Percentiles rank a stretch among this genome's conserved stretches.
Evolutionary conservation across 108 stramenopile species (phyloP).

Genomic region (Nitzschia sp.): DNA sequence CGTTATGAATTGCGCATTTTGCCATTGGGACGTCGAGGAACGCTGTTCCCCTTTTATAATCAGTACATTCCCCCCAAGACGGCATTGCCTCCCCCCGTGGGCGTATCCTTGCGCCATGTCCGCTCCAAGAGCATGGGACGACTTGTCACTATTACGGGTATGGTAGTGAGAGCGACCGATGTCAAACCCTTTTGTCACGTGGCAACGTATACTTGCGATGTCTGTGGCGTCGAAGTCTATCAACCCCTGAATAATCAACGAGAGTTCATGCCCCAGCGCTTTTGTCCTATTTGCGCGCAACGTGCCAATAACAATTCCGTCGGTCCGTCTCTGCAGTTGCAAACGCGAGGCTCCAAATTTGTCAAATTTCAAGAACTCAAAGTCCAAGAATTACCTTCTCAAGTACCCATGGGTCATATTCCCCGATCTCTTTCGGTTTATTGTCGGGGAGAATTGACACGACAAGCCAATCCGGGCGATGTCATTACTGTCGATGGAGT

Average conservation of each 20-base stretch:
- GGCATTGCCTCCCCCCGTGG: slow-evolving; percentile 8
- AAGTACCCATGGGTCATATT: slow-evolving; percentile 98
- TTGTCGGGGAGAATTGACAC: slow-evolving; percentile 89
- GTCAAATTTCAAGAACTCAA: slow-evolving; percentile 96
- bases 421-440: slow-evolving; percentile 92
- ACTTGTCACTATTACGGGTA: slow-evolving; percentile 88
- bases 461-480: slow-evolving; percentile 92
- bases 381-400: slow-evolving; percentile 94
- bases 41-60: slow-evolving; percentile 60
- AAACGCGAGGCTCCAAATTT: slow-evolving; percentile 96
- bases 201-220: slow-evolving; percentile 97
- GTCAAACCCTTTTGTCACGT: slow-evolving; percentile 95
- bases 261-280: slow-evolving; percentile 79
- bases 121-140: slow-evolving; percentile 86
- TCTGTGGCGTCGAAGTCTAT: slow-evolving; percentile 94
- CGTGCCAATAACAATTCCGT: neutral
- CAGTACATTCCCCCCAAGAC: slow-evolving; percentile 36
- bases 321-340: slow-evolving; percentile 81
- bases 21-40: slow-evolving; percentile 63
- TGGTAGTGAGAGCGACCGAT: slow-evolving; percentile 94
- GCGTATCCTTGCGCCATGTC: slow-evolving; percentile 76
- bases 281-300: slow-evolving; percentile 56
- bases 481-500: slow-evolving; percentile 93
- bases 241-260: slow-evolving; percentile 80
- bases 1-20: slow-evolving; percentile 84